phyloP scores from a whole-genome alignment of 768 basidiomycete genomes.

The Russula abietina region DNA sequence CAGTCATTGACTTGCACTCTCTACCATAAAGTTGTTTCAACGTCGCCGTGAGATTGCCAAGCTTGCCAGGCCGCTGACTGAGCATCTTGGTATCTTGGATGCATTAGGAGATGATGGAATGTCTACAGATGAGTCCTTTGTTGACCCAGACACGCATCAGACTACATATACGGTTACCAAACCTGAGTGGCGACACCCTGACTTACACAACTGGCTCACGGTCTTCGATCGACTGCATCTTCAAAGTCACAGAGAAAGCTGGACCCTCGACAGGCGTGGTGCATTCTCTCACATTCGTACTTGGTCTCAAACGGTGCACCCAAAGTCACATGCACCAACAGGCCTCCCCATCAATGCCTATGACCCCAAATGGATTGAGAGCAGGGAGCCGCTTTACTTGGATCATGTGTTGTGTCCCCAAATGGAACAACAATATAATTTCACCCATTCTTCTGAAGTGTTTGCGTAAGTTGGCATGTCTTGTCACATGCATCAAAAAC shows the following conservation, averaged over 20 bases:
- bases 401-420: neutral
- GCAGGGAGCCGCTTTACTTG: neutral
- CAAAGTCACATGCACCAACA: neutral
- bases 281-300: neutral
- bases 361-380: neutral
- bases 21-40: too few species aligned
- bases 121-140: neutral
- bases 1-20: too few species aligned
- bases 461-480: too few species aligned
- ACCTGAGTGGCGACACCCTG: neutral
- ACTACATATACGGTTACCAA: neutral
- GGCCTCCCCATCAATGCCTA: neutral
- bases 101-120: too few species aligned
- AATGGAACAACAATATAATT: neutral
- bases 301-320: neutral
- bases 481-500: too few species aligned
- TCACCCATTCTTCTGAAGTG: too few species aligned
- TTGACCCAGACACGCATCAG: neutral
- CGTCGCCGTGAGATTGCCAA: too few species aligned
- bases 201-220: conserved; percentile 2
- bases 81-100: too few species aligned
- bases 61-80: too few species aligned
- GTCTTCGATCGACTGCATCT: neutral
- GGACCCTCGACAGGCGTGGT: neutral
- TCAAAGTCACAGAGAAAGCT: neutral